Conservation (phyloP, 1,139 yeast species). For the Debaryomyces udenii region DNA sequence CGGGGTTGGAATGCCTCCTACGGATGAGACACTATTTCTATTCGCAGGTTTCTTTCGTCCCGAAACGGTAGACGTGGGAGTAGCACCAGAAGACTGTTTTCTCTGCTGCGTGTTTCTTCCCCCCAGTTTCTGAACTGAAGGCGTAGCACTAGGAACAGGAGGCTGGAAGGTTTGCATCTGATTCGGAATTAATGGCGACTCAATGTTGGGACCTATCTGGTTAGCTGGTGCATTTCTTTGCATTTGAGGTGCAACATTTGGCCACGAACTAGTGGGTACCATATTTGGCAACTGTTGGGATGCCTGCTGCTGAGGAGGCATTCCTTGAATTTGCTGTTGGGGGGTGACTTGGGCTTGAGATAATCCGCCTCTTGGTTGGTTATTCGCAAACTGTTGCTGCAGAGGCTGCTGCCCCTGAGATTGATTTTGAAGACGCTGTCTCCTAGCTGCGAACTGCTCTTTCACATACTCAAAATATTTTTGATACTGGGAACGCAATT, state of each 20-base stretch:
- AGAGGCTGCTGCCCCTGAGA: slow-evolving; percentile 18
- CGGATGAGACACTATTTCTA: slow-evolving; percentile 27
- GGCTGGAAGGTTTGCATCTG: slow-evolving; percentile 18
- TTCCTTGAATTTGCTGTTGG: slow-evolving; percentile 18
- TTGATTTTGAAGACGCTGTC: slow-evolving; percentile 35
- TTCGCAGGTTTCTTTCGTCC: slow-evolving; percentile 32
- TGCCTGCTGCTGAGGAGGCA: slow-evolving; percentile 8
- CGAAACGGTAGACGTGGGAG: slow-evolving; percentile 15
- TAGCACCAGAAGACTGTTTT: slow-evolving; percentile 19
- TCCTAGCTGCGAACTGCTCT: slow-evolving; percentile 42
- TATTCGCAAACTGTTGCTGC: slow-evolving; percentile 18
- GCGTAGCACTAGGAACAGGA: slow-evolving; percentile 17
- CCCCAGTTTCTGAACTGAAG: slow-evolving; percentile 17
- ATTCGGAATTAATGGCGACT: slow-evolving; percentile 22
- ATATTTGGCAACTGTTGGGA: slow-evolving; percentile 16
- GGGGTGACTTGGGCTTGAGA: slow-evolving; percentile 15
- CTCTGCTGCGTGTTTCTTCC: slow-evolving; percentile 18
- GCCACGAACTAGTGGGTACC: slow-evolving; percentile 27
- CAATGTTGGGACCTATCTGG: slow-evolving; percentile 29
- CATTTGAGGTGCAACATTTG: slow-evolving; percentile 20
- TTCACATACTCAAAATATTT: slow-evolving; percentile 75
- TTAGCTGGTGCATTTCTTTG: slow-evolving; percentile 20
- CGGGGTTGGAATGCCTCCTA: slow-evolving; percentile 35
- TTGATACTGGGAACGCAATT: slow-evolving; percentile 70
- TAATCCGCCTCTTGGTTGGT: slow-evolving; percentile 12